Evolutionary conservation across 176 grass and related monocot species (phyloP), one percentile per base, ranked within the genome.

Genomic region (Triticum turgidum): DNA sequence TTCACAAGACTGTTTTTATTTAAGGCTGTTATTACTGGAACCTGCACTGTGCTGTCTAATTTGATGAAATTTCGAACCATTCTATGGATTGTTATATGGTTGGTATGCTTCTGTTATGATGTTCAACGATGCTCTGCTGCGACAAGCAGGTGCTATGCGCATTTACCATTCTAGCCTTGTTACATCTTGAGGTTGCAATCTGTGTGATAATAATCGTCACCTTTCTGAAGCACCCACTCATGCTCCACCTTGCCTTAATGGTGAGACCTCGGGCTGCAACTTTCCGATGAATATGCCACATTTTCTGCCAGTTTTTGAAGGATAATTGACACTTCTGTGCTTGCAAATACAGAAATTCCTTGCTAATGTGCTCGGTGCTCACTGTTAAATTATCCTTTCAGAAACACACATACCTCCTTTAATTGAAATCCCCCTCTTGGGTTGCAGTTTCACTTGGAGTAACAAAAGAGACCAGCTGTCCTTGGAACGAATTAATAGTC

Each of bases 221-320:
- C 51, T 86, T 89, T 20, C 84, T 86, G 52, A 98, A 88, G 78
- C 93, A 95, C 8, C 79, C 80, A 78, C 18, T 90, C 11, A 52
- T 84, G 21, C 58, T 74, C 13, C 87, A 39, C 22, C 91, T 89
- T 27, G 86, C 37, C 87, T 98, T 86, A 72, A 98, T 54, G 63
- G 54, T 39, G 64, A 98, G 73, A 38, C 91, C 96, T 78, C 73
- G 89, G 64, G 90, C 95, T 66, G 89, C 88, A 87, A 95, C 95
- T 84, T 98, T 91, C 84, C 93, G 95, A 44, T 89, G 1, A 11
- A 95, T 72, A 39, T 88, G 79, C 93, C 93, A 98, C 85, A 70
- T 86, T 86, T 89, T 94, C 69, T 83, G 86, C 96, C 96, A 95
- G 79, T 87, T 94, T 79, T 89, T 80, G 80, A 66, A 93, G 45